Evolutionary conservation across 2,329 filamentous ascomycete species (phyloP).

Genomic region (Diaporthe australafricana): DNA sequence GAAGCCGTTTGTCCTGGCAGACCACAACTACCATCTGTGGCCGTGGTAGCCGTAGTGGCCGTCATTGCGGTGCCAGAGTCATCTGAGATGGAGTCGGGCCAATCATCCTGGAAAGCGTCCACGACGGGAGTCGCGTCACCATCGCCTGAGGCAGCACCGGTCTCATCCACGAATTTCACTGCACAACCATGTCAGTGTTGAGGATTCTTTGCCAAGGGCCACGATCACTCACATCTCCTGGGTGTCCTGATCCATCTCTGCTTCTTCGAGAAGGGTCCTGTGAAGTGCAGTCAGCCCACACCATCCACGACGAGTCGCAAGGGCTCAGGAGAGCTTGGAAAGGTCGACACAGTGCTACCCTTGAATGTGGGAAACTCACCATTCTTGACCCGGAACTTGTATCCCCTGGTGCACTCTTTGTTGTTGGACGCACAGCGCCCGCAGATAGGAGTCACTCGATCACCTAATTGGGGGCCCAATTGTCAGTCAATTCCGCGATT

Average conservation of each 20-base stretch:
- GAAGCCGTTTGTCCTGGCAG: slow-evolving; percentile 19
- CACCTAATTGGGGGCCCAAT: slow-evolving; percentile 46
- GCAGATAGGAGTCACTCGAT: slow-evolving; percentile 50
- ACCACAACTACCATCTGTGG: slow-evolving; percentile 15
- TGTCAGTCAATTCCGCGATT: slow-evolving; percentile 22
- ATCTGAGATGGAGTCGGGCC: slow-evolving; percentile 34
- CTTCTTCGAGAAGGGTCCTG: slow-evolving; percentile 44
- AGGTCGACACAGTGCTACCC: not conserved
- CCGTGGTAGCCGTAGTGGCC: slow-evolving; percentile 21
- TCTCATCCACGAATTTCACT: slow-evolving; percentile 46
- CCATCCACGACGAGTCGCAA: not conserved
- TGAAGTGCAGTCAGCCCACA: slow-evolving; percentile 7
- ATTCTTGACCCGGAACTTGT: slow-evolving; percentile 48
- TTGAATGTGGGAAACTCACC: slow-evolving; percentile 35
- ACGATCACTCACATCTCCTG: slow-evolving; percentile 41
- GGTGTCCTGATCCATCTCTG: slow-evolving; percentile 50
- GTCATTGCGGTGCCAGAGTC: slow-evolving; percentile 31
- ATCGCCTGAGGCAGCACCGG: slow-evolving; percentile 32
- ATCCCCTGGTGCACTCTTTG: slow-evolving; percentile 45
- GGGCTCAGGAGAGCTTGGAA: not conserved
- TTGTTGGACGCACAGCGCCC: slow-evolving; percentile 46
- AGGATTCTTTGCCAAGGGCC: not conserved
- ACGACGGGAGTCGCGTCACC: slow-evolving; percentile 17
- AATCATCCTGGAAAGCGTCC: slow-evolving; percentile 34
- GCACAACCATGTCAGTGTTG: slow-evolving; percentile 7